phyloP scores from a whole-genome alignment of 2,329 filamentous ascomycete species.

The Ceratocystis diversiconidia region DNA sequence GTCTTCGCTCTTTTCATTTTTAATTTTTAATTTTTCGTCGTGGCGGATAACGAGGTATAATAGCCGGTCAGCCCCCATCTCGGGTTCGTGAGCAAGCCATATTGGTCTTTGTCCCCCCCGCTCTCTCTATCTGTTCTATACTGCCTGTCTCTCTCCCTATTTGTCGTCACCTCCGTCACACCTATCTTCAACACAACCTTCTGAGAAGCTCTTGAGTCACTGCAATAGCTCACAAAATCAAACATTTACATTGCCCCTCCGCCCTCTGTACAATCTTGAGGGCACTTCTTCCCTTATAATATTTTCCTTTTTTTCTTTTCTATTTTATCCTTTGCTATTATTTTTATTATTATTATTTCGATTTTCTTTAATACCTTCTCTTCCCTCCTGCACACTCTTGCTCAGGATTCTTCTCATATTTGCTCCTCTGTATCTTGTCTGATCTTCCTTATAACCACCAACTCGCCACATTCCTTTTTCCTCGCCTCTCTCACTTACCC shows the following conservation, averaged over 20 bases:
- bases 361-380: neutral
- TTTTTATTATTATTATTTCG: neutral
- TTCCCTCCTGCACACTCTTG: neutral
- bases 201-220: slow-evolving; percentile 3
- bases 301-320: neutral
- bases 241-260: neutral
- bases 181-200: neutral
- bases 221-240: neutral
- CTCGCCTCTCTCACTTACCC: neutral
- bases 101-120: neutral
- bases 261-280: neutral
- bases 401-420: neutral
- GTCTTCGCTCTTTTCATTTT: neutral
- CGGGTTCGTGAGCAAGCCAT: neutral
- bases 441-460: neutral
- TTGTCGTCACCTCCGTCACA: neutral
- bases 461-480: neutral
- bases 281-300: neutral
- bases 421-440: neutral
- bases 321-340: slow-evolving; percentile 10
- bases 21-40: neutral
- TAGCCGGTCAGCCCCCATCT: slow-evolving; percentile 4
- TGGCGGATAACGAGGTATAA: slow-evolving; percentile 6
- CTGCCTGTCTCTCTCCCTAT: neutral
- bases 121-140: neutral